Conservation (phyloP, 1,284 basidiomycete species). For the Afroboletus lepidellus region DNA sequence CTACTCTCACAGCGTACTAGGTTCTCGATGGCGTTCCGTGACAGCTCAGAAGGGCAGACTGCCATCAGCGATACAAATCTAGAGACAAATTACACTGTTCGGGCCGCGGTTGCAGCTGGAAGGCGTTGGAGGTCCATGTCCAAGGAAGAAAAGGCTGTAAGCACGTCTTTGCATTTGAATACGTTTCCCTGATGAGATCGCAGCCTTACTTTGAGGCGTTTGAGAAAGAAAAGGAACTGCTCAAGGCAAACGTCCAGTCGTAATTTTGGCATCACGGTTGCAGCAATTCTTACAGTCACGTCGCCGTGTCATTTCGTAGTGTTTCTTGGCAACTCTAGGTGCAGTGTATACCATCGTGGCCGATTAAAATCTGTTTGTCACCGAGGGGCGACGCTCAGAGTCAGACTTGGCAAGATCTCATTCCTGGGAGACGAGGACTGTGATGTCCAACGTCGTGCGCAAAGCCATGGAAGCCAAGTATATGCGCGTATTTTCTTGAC, state of each 20-base stretch:
- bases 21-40: slow-evolving; percentile 28
- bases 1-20: slow-evolving; percentile 11
- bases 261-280: slow-evolving; percentile 39
- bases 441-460: too few relatives aligned
- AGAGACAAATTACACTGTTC: slow-evolving; percentile 1
- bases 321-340: neutral
- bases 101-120: slow-evolving; percentile 14
- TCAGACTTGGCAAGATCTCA: too few relatives aligned
- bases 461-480: too few relatives aligned
- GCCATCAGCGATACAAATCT: slow-evolving; percentile 12
- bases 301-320: neutral
- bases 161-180: neutral
- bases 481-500: too few relatives aligned
- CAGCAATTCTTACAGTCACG: slow-evolving; percentile 6
- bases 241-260: neutral
- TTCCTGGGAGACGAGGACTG: too few relatives aligned
- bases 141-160: slow-evolving; percentile 27
- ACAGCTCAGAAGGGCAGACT: slow-evolving; percentile 15
- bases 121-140: slow-evolving; percentile 31
- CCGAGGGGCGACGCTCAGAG: too few relatives aligned
- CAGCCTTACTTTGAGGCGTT: slow-evolving; percentile 26
- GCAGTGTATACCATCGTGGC: slow-evolving; percentile 9
- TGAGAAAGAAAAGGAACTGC: slow-evolving; percentile 18
- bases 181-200: slow-evolving; percentile 1
- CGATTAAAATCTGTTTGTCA: too few relatives aligned